Base-by-base conservation (phyloP, 306 rosid species). In the Vachellia pachyceras region DNA sequence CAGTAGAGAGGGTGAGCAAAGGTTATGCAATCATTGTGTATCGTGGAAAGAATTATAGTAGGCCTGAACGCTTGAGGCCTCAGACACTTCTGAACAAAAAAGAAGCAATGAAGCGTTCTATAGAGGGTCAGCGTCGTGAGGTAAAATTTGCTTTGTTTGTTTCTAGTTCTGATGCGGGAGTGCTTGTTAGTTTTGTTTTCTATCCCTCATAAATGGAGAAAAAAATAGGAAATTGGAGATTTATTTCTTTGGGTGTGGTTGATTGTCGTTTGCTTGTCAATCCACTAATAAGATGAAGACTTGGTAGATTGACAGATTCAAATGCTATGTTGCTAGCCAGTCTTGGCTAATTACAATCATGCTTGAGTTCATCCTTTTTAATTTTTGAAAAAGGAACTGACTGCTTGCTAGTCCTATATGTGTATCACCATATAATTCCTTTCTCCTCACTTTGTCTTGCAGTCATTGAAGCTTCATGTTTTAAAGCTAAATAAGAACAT, bases 381-480 rank as follows among this genome's bases (percentile, higher is more conserved):
- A 13, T 64, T 36, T 63, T 20, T 76, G 33, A 23, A 36, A 47
- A 78, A 42, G 68, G 77, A 82, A 46, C 77, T 47, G 76, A 60
- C 40, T 49, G 37, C 73, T 5, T 44, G 55, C 69, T 33, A 57
- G 63, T 52, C 45, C 9, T 54, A 69, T 77, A 3, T 79, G 69
- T 49, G 40, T 82, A 68, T 75, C 63, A 46, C 73, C 71, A 25
- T 37, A 78, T 86, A 75, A 76, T 77, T 63, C 69, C 64, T 75
- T 67, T 75, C 83, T 75, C 78, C 78, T 85, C 58, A 8, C 69
- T 82, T 80, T 80, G 50, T 42, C 70, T 36, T 86, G 94, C 94
- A 95, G 99, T 87, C 99, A 22, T 79, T 95, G 89, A 95, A 95
- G 88, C 98, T 95, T 75, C 97, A 91, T 86, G 99, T 95, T 85